Percentiles rank a stretch among this genome's conserved stretches.
Evolutionary conservation across 495 filamentous ascomycete species (phyloP).

Genomic region (Beverwykella pulmonaria): DNA sequence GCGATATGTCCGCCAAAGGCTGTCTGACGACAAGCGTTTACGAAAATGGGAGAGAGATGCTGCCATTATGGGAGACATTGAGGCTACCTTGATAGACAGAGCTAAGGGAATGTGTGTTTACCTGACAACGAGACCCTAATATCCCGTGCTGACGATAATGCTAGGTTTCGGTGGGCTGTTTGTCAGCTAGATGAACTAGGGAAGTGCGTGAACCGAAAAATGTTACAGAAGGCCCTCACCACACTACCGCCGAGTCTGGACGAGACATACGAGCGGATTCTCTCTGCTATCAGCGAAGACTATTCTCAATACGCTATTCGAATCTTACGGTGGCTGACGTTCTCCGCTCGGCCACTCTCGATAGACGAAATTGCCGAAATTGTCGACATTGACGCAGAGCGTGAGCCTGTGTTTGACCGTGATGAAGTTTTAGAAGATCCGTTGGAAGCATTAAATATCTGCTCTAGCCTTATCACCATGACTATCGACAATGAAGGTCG

Average conservation of each 20-base stretch:
- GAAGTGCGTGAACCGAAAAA: background rate
- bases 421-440: conserved; percentile 19
- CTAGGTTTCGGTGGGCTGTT: conserved; percentile 20
- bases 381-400: conserved; percentile 10
- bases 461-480: conserved; percentile 10
- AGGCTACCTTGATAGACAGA: conserved; percentile 19
- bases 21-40: conserved; percentile 13
- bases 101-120: conserved; percentile 29
- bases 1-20: conserved; percentile 23
- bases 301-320: conserved; percentile 4
- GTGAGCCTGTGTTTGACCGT: conserved; percentile 12
- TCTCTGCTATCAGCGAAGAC: background rate
- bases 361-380: conserved; percentile 15
- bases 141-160: background rate
- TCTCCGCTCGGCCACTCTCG: background rate
- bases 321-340: conserved; percentile 13
- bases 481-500: background rate
- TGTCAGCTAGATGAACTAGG: conserved; percentile 13
- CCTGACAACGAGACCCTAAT: background rate
- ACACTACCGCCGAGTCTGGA: conserved; percentile 1
- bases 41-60: conserved; percentile 21
- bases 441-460: conserved; percentile 3
- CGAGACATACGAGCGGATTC: conserved; percentile 19
- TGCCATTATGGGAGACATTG: conserved; percentile 15
- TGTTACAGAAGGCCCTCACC: background rate